Percentiles rank a stretch among this genome's conserved stretches.
Evolutionary conservation across 768 basidiomycete genomes (phyloP).

Genomic region (Postia placenta): DNA sequence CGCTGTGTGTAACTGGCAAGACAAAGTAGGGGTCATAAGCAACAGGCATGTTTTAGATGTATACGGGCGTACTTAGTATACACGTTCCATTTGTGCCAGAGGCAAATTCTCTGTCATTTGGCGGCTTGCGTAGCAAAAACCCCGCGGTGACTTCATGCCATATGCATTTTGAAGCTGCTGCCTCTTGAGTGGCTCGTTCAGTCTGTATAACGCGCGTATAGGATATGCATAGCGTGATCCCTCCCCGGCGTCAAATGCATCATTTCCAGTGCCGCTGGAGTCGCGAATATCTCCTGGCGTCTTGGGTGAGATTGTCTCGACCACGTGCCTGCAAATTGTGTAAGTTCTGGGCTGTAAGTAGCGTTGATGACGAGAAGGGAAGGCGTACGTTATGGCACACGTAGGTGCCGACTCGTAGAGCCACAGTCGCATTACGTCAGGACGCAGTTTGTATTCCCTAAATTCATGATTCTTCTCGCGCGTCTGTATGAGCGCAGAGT

Average conservation of each 20-base stretch:
- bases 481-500: conserved; percentile 23
- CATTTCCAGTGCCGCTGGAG: conserved; percentile 29
- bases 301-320: conserved; percentile 23
- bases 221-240: conserved; percentile 27
- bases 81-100: conserved; percentile 20
- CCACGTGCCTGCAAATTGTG: conserved; percentile 18
- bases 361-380: not conserved
- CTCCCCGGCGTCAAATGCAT: conserved; percentile 29
- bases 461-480: conserved; percentile 33
- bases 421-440: conserved; percentile 26
- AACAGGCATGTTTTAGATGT: too few species aligned
- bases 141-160: conserved; percentile 17
- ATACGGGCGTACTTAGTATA: conserved; percentile 18
- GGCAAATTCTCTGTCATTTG: conserved; percentile 20
- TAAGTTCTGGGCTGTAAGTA: not conserved
- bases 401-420: conserved; percentile 24
- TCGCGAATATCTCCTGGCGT: conserved; percentile 28
- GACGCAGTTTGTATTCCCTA: conserved; percentile 26
- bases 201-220: conserved; percentile 21
- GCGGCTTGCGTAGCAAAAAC: conserved; percentile 23
- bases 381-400: conserved; percentile 25
- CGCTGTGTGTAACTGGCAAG: not conserved
- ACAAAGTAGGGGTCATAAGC: too few species aligned
- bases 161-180: conserved; percentile 19
- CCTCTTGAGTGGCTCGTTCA: conserved; percentile 18